phyloP scores from a whole-genome alignment of 176 grass and related monocot genomes.

The Phragmites australis region DNA sequence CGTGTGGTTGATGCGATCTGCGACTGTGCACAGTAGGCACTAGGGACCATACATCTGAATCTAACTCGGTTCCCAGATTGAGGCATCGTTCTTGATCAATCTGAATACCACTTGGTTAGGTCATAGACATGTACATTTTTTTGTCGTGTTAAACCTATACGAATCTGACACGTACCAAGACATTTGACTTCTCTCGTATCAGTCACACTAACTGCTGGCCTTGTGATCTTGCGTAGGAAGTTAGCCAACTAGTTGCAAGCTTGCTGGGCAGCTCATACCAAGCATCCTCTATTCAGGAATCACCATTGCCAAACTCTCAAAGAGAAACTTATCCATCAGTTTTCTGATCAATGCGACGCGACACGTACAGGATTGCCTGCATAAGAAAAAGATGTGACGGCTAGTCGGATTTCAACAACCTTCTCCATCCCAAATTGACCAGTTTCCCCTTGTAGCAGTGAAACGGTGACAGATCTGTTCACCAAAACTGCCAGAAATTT shows the following conservation, averaged over 20 bases:
- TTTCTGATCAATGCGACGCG: neutral
- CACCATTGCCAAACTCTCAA: neutral
- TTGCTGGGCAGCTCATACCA: neutral
- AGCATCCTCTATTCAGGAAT: slow-evolving; percentile 9
- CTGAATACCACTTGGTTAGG: too few species aligned
- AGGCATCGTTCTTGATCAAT: neutral
- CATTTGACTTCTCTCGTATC: neutral
- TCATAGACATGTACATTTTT: neutral
- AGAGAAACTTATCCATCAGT: slow-evolving; percentile 1
- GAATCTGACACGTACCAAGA: neutral
- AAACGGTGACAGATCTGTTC: neutral
- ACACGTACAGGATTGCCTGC: neutral
- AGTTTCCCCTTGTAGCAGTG: slow-evolving; percentile 14
- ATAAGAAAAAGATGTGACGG: neutral
- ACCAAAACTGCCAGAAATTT: slow-evolving; percentile 1
- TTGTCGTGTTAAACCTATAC: neutral
- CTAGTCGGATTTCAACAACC: neutral
- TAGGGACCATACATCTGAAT: neutral
- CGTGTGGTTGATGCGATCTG: neutral
- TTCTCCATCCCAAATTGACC: slow-evolving; percentile 9
- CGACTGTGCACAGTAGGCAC: neutral
- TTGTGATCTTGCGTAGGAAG: slow-evolving; percentile 13
- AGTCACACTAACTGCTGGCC: slow-evolving; percentile 1
- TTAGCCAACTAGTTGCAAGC: slow-evolving; percentile 6
- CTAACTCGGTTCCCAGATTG: neutral